Conservation (phyloP, 2,329 filamentous ascomycete genomes). For the Ophiostoma ulmi region DNA sequence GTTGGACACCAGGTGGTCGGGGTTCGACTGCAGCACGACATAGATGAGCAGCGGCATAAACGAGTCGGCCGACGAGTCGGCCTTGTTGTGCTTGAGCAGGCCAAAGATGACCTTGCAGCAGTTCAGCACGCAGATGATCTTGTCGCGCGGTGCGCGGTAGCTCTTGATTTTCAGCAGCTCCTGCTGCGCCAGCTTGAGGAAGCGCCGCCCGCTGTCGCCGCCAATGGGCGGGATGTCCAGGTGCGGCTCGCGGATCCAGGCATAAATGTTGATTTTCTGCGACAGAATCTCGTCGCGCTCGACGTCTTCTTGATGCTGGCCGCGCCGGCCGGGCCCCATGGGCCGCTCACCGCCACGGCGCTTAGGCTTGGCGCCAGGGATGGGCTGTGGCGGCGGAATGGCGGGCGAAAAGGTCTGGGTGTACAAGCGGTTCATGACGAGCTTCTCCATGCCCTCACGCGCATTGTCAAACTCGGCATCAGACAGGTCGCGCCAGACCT, state of each 20-base stretch:
- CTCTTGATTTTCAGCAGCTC: conserved; percentile 94
- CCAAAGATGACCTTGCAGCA: conserved; percentile 99
- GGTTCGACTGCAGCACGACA: conserved; percentile 88
- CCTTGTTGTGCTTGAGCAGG: conserved; percentile 83
- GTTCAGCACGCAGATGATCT: conserved; percentile 96
- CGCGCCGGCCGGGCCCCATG: conserved; percentile 75
- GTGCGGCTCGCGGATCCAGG: conserved; percentile 90
- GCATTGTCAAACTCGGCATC: conserved; percentile 98
- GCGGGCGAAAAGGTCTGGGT: conserved; percentile 93
- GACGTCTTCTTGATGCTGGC: conserved; percentile 96
- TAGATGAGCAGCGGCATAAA: conserved; percentile 95
- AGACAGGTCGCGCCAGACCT: conserved; percentile 92
- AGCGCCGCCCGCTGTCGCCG: conserved; percentile 79
- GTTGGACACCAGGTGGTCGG: conserved; percentile 92
- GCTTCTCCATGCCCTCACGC: conserved; percentile 96
- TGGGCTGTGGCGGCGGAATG: conserved; percentile 73
- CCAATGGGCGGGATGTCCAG: conserved; percentile 82
- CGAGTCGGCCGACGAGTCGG: conserved; percentile 90
- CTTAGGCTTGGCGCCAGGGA: conserved; percentile 63
- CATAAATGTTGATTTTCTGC: conserved; percentile 95
- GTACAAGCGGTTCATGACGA: conserved; percentile 97
- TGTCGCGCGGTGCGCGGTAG: conserved; percentile 93
- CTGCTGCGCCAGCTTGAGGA: conserved; percentile 84
- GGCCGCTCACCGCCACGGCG: conserved; percentile 62
- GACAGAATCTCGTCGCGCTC: conserved; percentile 93